Conservation (phyloP, 768 basidiomycete species). For the Termitomyces sp. region DNA sequence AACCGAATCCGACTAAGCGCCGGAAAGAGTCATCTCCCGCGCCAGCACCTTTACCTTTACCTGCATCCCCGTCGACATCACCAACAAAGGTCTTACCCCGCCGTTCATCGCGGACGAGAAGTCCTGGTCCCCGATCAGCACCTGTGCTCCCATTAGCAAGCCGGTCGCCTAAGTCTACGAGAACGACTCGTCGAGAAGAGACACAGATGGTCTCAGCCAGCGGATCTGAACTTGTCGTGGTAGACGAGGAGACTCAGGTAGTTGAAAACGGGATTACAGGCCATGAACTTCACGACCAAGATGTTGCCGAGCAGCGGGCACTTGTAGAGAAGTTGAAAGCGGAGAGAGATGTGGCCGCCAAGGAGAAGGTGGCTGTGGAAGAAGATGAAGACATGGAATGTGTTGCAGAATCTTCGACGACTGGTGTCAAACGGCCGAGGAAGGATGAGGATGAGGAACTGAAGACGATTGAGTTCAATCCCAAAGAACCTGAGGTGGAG, state of each 20-base stretch:
- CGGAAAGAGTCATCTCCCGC: conserved; percentile 61
- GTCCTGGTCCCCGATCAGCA: conserved; percentile 33
- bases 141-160: conserved; percentile 28
- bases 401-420: conserved; percentile 17
- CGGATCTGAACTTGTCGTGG: conserved; percentile 60
- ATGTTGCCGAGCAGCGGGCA: conserved; percentile 75
- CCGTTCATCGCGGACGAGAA: conserved; percentile 39
- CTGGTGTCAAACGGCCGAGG: conserved; percentile 50
- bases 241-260: conserved; percentile 61
- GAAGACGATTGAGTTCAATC: conserved; percentile 45
- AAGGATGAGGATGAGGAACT: conserved; percentile 49
- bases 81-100: conserved; percentile 21
- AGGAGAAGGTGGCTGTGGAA: conserved; percentile 27
- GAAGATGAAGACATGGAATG: conserved; percentile 29
- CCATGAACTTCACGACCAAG: conserved; percentile 61
- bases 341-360: conserved; percentile 36
- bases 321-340: conserved; percentile 72
- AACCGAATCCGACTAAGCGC: conserved; percentile 53
- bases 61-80: conserved; percentile 30
- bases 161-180: conserved; percentile 34
- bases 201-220: conserved; percentile 39
- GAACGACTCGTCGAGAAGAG: conserved; percentile 28
- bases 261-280: conserved; percentile 52
- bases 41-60: conserved; percentile 42
- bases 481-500: conserved; percentile 65